Base-by-base conservation (phyloP, 805 yeast species). In the Ogataea sp. region DNA sequence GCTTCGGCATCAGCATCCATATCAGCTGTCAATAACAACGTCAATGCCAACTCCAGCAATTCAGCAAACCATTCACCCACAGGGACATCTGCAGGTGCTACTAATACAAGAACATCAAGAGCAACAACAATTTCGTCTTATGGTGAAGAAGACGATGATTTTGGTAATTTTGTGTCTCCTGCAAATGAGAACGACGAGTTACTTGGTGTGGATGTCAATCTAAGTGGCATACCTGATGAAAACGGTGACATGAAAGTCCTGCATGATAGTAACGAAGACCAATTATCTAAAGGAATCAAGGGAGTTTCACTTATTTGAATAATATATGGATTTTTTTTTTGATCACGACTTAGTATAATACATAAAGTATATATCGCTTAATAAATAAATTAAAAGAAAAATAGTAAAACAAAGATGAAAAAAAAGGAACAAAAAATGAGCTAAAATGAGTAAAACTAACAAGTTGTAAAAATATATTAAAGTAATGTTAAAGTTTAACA, bases 61-160 rank as follows among this genome's bases (percentile, higher is more conserved):
- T n/a, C n/a, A n/a, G n/a, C n/a, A n/a, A n/a, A n/a, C n/a, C n/a
- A n/a, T n/a, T n/a, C n/a, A n/a, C n/a, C n/a, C n/a, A n/a, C n/a
- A n/a, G n/a, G n/a, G n/a, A n/a, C n/a, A n/a, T n/a, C n/a, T 20
- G 18, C n/a, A 11, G 23, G 5, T 29, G 21, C 9, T 7, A n/a
- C 26, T 7, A 38, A 36, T 9, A 46, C 51, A 5, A 42, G 52
- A 37, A 33, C 32, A 20, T 39, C 52, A 17, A 41, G 56, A 37
- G 40, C 56, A 29, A 47, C 56, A 2, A 24, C 48, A 24, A 42
- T 46, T 26, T 51, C 58, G 14, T 45, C 29, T 21, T 47, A 50
- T 6, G 59, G 50, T 2, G 60, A 56, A 3, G 60, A 56, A n/a
- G 64, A 58, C 33, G 65, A 54, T 26, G 65, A 59, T 30, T 59